Base-by-base conservation (phyloP, 495 filamentous ascomycete species). In the Lophiotrema nucula region DNA sequence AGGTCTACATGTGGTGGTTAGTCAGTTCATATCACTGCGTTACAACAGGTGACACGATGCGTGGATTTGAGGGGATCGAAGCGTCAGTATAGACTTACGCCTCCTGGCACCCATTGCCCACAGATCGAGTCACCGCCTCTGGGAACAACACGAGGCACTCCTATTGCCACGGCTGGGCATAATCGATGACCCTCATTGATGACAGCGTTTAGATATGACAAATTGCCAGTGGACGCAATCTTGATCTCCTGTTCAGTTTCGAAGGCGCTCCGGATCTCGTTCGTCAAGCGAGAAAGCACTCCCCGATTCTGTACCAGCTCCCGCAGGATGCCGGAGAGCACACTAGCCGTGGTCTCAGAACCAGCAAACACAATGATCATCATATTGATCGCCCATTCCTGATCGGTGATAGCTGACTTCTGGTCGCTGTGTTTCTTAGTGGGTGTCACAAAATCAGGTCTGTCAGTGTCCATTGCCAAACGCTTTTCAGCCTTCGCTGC, bases 141-240 rank as follows among this genome's bases (percentile, higher is more conserved):
- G 10, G 56, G 56, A 1, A 47, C 47, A 28, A 53, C 21, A 22
- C 56, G 43, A 5, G 56, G 56, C 2, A 59, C 47, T 3, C 56
- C 56, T 28, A 53, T 45, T 5, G 53, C 56, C 13, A 47, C 47
- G 2, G 61, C 49, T 8, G 61, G 49, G 35, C 23, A 42, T 10
- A 65, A 22, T 35, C 61, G 49, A 5, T 60, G 44, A 3, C 47
- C 55, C 42, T 65, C 61, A 23, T 56, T 49, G 22, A 65, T 55
- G 23, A 65, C 61, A 18, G 61, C 61, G 33, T 65, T 60, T 22
- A 65, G 33, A 47, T 65, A 65, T 39, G 56, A 15, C 43, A 60
- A 39, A 13, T 48, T 37, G 3, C 45, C 48, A 1, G 50, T 43
- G 4, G 49, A 33, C 1, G 61, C 50, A 18, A 55, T 39, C 11